A percentile compares a stretch with the other conserved stretches of the same genome.
Evolutionary conservation across 116 monocot genomes (phyloP).

Genomic region (Dioscorea cayenensis): DNA sequence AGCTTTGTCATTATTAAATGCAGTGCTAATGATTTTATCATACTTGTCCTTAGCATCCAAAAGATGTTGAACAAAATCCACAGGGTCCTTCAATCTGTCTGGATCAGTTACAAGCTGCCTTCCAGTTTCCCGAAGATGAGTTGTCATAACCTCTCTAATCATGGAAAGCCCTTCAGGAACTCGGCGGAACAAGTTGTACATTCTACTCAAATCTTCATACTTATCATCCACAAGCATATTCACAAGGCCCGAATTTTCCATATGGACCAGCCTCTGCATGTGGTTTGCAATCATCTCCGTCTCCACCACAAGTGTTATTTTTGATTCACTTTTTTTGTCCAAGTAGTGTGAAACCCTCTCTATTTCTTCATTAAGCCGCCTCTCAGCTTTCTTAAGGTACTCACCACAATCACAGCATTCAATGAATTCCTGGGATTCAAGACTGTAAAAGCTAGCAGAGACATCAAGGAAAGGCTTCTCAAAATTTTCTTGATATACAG

Average conservation of each 20-base stretch:
- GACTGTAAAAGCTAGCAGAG: constrained; percentile 82
- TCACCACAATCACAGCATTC: constrained; percentile 85
- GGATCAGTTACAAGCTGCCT: constrained; percentile 79
- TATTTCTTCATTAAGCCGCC: constrained; percentile 83
- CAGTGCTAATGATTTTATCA: constrained; percentile 66
- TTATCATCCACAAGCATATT: constrained; percentile 87
- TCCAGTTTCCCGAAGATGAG: constrained; percentile 78
- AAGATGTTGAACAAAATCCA: constrained; percentile 90
- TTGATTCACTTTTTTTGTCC: constrained; percentile 49
- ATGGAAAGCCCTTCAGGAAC: constrained; percentile 73
- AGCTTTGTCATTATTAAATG: constrained; percentile 85
- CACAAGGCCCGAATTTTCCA: constrained; percentile 93
- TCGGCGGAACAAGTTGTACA: constrained; percentile 77
- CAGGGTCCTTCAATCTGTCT: constrained; percentile 80
- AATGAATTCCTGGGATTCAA: constrained; percentile 78
- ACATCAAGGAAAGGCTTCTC: constrained; percentile 74
- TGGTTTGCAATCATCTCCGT: constrained; percentile 88
- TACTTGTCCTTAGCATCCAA: constrained; percentile 83
- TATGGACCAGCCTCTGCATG: constrained; percentile 91
- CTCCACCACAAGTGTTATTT: constrained; percentile 84
- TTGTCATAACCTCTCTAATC: constrained; percentile 78
- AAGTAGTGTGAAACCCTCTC: constrained; percentile 90
- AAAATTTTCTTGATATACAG: constrained; percentile 80
- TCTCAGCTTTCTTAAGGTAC: constrained; percentile 80
- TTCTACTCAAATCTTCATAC: constrained; percentile 78